A percentile compares a stretch with the other conserved stretches of the same genome.
Conservation (phyloP, 257 asterid genomes). For the Hygrophila difformis region DNA sequence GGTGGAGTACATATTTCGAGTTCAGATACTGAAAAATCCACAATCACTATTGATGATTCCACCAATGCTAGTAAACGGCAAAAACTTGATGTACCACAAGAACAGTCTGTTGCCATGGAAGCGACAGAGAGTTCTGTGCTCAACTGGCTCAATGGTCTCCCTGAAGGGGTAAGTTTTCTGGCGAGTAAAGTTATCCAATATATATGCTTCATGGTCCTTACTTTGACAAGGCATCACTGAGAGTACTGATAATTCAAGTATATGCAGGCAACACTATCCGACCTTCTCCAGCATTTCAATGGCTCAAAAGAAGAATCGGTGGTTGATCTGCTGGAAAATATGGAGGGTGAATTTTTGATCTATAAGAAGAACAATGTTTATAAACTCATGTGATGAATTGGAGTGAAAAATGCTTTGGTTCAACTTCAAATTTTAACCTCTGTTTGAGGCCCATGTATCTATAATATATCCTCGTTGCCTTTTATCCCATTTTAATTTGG, state of each 20-base stretch:
- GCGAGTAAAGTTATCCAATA: neutral
- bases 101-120: constrained; percentile 20
- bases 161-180: constrained; percentile 55
- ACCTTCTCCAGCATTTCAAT: constrained; percentile 53
- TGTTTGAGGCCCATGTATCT: too few relatives aligned
- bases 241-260: constrained; percentile 1
- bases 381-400: constrained; percentile 40
- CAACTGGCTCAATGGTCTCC: constrained; percentile 44
- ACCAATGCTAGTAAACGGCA: constrained; percentile 40
- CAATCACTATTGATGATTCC: constrained; percentile 19
- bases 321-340: constrained; percentile 34
- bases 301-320: constrained; percentile 52
- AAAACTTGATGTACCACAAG: constrained; percentile 33
- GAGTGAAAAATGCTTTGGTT: too few relatives aligned
- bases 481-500: too few relatives aligned
- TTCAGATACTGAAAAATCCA: constrained; percentile 11
- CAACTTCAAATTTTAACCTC: too few relatives aligned
- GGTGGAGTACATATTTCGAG: constrained; percentile 15
- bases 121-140: constrained; percentile 53
- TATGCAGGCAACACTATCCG: constrained; percentile 51
- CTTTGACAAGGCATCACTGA: neutral
- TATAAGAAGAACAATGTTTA: constrained; percentile 51
- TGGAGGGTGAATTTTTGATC: constrained; percentile 70
- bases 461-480: too few relatives aligned
- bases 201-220: neutral